Conservation (phyloP, 2,329 filamentous ascomycete genomes). For the Ophiostoma sp. region DNA sequence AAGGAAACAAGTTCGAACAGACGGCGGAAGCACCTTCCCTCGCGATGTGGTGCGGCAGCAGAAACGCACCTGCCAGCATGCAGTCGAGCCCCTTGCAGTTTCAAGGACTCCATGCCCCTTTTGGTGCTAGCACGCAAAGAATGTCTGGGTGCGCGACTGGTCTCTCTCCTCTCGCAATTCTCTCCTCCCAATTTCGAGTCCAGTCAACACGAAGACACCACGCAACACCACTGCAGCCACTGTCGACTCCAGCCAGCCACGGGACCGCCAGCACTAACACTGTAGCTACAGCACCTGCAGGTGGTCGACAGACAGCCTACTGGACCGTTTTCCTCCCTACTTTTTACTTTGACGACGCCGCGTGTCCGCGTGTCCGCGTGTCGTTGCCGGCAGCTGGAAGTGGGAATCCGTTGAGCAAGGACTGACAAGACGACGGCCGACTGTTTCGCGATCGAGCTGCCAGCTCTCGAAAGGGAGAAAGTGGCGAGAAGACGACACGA, state of each 20-base stretch:
- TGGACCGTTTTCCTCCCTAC: background rate
- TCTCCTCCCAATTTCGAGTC: background rate
- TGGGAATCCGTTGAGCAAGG: background rate
- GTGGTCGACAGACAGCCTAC: too few relatives aligned
- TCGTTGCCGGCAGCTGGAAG: constrained; percentile 3
- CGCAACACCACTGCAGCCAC: constrained; percentile 1
- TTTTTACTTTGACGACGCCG: background rate
- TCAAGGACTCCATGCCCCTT: background rate
- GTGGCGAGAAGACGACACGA: background rate
- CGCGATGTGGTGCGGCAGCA: background rate
- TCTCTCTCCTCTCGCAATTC: background rate
- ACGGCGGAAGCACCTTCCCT: background rate
- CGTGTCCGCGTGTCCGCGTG: background rate
- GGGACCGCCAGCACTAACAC: constrained; percentile 1
- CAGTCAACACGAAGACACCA: constrained; percentile 1
- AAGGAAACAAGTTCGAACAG: background rate
- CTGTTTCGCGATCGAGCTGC: background rate
- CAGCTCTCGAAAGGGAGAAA: background rate
- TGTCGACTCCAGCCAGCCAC: constrained; percentile 5
- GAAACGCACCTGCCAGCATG: constrained; percentile 1
- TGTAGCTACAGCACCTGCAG: background rate
- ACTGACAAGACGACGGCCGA: background rate
- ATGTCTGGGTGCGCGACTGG: background rate
- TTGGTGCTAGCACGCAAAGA: background rate
- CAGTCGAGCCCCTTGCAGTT: background rate